Percentiles rank a stretch among this genome's conserved stretches.
Evolutionary conservation across 2,329 filamentous ascomycete species (phyloP).

Genomic region (Sphaerulina vaccinii): DNA sequence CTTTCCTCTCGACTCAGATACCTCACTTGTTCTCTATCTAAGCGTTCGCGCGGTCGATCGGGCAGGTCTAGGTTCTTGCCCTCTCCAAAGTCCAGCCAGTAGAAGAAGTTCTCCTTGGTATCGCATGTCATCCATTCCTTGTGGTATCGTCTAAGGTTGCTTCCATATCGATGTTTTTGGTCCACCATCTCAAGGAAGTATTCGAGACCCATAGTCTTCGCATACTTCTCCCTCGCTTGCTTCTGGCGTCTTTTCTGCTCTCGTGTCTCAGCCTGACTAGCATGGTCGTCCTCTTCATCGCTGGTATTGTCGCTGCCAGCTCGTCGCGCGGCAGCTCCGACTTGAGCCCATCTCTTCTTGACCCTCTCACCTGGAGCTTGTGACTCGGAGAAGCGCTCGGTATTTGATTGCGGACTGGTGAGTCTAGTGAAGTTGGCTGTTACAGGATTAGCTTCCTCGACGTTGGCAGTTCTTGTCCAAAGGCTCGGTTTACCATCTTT

Average conservation of each 20-base stretch:
- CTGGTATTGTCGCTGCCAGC: conserved; percentile 67
- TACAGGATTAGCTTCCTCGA: conserved; percentile 23
- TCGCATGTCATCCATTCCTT: conserved; percentile 75
- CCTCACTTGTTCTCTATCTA: conserved; percentile 77
- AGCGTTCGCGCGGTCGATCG: conserved; percentile 67
- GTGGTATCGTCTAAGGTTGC: conserved; percentile 78
- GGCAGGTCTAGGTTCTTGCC: conserved; percentile 69
- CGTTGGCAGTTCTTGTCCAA: conserved; percentile 7
- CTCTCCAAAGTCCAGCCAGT: conserved; percentile 83
- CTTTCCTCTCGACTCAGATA: conserved; percentile 83
- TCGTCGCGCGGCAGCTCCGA: conserved; percentile 66
- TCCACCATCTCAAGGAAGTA: conserved; percentile 77
- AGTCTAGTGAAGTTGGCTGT: conserved; percentile 54
- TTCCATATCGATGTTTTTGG: conserved; percentile 81
- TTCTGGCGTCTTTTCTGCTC: conserved; percentile 44
- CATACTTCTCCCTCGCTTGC: conserved; percentile 60
- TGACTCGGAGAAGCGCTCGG: conserved; percentile 35
- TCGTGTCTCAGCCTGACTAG: conserved; percentile 37
- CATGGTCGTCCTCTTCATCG: conserved; percentile 39
- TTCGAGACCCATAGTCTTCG: conserved; percentile 78
- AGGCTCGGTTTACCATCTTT: conserved; percentile 34
- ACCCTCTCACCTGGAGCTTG: conserved; percentile 35
- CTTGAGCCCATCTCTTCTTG: conserved; percentile 72
- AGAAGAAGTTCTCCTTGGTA: conserved; percentile 87
- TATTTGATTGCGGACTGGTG: conserved; percentile 47